Percentiles rank a stretch among this genome's conserved stretches.
Conservation (phyloP, 2,329 filamentous ascomycete species). For the Phialemonium atrogriseum region DNA sequence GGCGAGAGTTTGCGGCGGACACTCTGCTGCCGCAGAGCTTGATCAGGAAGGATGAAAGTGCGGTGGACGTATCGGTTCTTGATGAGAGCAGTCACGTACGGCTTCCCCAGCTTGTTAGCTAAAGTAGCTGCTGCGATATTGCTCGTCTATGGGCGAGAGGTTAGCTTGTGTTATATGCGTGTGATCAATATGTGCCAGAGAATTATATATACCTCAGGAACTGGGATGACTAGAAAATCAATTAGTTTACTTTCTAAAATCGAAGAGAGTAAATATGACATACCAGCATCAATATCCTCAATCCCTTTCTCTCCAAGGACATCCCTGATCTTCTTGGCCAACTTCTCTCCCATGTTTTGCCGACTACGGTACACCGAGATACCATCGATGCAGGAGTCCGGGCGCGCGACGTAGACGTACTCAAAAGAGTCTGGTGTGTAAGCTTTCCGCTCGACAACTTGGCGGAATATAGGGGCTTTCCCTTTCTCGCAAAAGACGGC, state of each 20-base stretch:
- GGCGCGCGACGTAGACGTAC: constrained; percentile 79
- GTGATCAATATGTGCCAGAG: constrained; percentile 42
- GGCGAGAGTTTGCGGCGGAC: constrained; percentile 85
- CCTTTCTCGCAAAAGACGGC: constrained; percentile 82
- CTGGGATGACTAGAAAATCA: constrained; percentile 73
- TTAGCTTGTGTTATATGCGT: too few relatives aligned
- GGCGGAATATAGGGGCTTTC: constrained; percentile 61
- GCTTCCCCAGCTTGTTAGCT: constrained; percentile 66
- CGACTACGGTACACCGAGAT: constrained; percentile 80
- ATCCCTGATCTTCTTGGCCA: constrained; percentile 64
- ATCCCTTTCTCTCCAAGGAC: constrained; percentile 62
- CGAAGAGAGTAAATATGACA: too few relatives aligned
- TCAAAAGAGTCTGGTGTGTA: constrained; percentile 86
- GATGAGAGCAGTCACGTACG: constrained; percentile 74
- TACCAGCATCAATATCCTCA: constrained; percentile 69
- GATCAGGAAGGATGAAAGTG: constrained; percentile 62
- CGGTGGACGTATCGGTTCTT: constrained; percentile 87
- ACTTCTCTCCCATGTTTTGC: constrained; percentile 76
- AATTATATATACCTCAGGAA: constrained; percentile 33
- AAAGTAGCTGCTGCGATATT: constrained; percentile 73
- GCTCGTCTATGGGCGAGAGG: too few relatives aligned
- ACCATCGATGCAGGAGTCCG: constrained; percentile 76
- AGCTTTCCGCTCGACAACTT: constrained; percentile 57
- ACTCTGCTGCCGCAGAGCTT: constrained; percentile 72
- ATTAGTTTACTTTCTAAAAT: constrained; percentile 10